Percentiles rank a stretch among this genome's conserved stretches.
These are phyloP conservation scores for Sistotremastrum niveocremeum DNA, from an alignment of 768 basidiomycete species.

Conservation along the genomic window DNA sequence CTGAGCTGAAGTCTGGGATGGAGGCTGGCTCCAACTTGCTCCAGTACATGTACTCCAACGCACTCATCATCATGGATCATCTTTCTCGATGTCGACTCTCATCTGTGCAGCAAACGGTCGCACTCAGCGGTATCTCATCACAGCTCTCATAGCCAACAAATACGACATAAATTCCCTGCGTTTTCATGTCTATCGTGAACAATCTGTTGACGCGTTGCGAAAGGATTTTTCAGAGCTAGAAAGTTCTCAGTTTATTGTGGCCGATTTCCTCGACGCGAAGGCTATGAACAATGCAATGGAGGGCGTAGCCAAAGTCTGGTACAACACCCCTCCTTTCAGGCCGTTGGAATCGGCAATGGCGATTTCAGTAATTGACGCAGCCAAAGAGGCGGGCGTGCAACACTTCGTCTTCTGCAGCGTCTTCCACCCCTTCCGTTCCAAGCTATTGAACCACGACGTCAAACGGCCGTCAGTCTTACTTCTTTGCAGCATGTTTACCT, in stretches of 20 bases:
- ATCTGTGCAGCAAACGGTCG: conserved; percentile 12
- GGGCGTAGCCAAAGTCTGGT: conserved; percentile 15
- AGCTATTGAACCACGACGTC: conserved; percentile 18
- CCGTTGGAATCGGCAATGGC: conserved; percentile 20
- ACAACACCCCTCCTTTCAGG: conserved; percentile 16
- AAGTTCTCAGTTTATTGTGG: conserved; percentile 11
- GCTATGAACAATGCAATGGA: conserved; percentile 12
- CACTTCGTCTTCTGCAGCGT: conserved; percentile 23
- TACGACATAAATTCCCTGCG: conserved; percentile 8
- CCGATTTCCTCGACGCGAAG: conserved; percentile 13
- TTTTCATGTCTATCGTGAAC: conserved; percentile 14
- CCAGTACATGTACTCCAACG: too few species aligned
- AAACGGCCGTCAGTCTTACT: conserved; percentile 9
- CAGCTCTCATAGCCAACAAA: conserved; percentile 7
- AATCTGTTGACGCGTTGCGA: conserved; percentile 7
- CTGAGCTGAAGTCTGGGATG: too few species aligned
- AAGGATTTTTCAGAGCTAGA: conserved; percentile 7
- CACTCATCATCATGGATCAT: too few species aligned
- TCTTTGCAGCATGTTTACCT: background rate
- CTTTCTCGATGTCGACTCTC: conserved; percentile 8
- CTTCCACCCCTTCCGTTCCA: conserved; percentile 15
- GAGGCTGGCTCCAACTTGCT: too few species aligned
- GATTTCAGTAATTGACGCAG: conserved; percentile 19
- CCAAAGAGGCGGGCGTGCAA: conserved; percentile 18
- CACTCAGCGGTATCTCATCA: conserved; percentile 12